These are phyloP conservation scores for Fusarium chaquense DNA, from an alignment of 2,329 filamentous ascomycete genomes.

Conservation along the genomic window DNA sequence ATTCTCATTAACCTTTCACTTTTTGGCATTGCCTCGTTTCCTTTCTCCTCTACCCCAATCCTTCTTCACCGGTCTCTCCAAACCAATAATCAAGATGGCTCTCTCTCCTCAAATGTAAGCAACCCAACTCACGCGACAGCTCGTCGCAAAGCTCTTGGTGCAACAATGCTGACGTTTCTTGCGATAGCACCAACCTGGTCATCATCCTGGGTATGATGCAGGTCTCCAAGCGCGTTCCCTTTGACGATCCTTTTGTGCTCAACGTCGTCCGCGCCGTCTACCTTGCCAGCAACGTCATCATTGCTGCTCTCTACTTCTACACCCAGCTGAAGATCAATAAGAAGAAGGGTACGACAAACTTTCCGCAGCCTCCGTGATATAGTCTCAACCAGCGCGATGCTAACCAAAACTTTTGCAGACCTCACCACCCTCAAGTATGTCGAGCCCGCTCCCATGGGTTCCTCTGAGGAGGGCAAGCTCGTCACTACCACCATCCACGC, in stretches of 20 bases:
- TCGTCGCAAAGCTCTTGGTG: conserved; percentile 23
- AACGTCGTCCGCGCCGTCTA: conserved; percentile 68
- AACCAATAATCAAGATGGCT: conserved; percentile 64
- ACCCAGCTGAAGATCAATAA: conserved; percentile 87
- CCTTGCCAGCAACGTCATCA: conserved; percentile 79
- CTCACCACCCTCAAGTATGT: conserved; percentile 99
- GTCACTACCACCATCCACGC: conserved; percentile 96
- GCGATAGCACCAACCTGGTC: conserved; percentile 83
- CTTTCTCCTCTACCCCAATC: conserved; percentile 11
- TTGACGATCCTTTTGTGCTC: conserved; percentile 80
- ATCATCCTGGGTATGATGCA: conserved; percentile 99
- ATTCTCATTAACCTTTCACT: conserved; percentile 24
- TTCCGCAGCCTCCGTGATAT: not conserved
- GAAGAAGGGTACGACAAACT: conserved; percentile 84
- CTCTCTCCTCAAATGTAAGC: conserved; percentile 74
- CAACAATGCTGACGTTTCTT: conserved; percentile 41
- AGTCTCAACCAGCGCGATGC: not conserved
- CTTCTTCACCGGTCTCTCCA: conserved; percentile 1
- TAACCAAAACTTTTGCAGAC: conserved; percentile 66
- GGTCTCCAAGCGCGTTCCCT: conserved; percentile 93
- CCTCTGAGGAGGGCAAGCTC: conserved; percentile 92
- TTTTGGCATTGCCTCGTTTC: conserved; percentile 21
- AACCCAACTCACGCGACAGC: conserved; percentile 3
- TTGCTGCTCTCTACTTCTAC: conserved; percentile 86
- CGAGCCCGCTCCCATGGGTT: conserved; percentile 93